Conservation (phyloP, 2,329 filamentous ascomycete genomes). For the Diaporthe longicolla region DNA sequence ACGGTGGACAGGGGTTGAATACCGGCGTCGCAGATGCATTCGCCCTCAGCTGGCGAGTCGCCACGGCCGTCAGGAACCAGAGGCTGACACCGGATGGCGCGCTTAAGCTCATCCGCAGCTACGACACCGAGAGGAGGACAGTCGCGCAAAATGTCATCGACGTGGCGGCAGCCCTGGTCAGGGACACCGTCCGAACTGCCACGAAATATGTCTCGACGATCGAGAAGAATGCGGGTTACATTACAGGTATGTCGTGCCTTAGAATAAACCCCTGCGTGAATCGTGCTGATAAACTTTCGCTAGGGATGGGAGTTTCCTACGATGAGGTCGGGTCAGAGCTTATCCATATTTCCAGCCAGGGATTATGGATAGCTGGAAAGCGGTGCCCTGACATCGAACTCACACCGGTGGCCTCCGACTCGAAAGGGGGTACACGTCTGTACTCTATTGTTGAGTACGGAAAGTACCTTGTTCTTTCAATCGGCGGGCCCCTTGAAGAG, state of each 20-base stretch:
- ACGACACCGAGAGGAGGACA: conserved; percentile 59
- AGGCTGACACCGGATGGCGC: conserved; percentile 45
- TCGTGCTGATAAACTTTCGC: conserved; percentile 17
- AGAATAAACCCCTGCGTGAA: background rate
- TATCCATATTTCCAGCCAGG: conserved; percentile 51
- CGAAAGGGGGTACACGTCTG: conserved; percentile 36
- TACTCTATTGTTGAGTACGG: conserved; percentile 29
- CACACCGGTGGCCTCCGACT: conserved; percentile 54
- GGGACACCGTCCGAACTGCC: conserved; percentile 59
- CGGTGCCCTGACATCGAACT: conserved; percentile 55
- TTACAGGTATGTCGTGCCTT: conserved; percentile 55
- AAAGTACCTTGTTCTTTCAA: conserved; percentile 24
- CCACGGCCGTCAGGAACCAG: conserved; percentile 6
- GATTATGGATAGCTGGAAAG: conserved; percentile 56
- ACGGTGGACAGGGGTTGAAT: conserved; percentile 72
- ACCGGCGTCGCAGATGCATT: conserved; percentile 67
- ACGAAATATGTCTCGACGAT: conserved; percentile 63
- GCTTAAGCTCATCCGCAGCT: conserved; percentile 55
- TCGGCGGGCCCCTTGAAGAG: background rate
- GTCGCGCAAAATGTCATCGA: conserved; percentile 62
- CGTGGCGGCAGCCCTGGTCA: conserved; percentile 61
- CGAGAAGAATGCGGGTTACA: conserved; percentile 63
- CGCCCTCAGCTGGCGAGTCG: conserved; percentile 69
- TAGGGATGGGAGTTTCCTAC: conserved; percentile 60
- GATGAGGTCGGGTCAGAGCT: conserved; percentile 52